A percentile compares a stretch with the other conserved stretches of the same genome.
These are phyloP conservation scores for Coleophoma cylindrospora DNA, from an alignment of 2,329 filamentous ascomycete species.

Conservation along the genomic window DNA sequence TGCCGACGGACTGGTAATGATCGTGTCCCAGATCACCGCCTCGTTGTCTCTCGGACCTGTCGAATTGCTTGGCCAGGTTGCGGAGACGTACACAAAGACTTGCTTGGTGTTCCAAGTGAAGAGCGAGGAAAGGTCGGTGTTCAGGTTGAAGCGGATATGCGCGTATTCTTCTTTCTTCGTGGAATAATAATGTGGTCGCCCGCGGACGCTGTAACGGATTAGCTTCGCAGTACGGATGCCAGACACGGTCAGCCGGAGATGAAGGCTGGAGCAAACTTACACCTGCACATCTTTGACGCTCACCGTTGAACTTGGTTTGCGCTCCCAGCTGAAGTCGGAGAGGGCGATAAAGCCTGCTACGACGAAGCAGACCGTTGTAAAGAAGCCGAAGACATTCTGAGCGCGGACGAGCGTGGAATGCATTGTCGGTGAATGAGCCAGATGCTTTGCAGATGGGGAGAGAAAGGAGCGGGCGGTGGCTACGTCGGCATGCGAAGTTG, in stretches of 20 bases:
- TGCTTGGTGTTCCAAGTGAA: slow-evolving; percentile 99
- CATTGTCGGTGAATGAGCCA: slow-evolving; percentile 46
- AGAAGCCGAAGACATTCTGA: slow-evolving; percentile 96
- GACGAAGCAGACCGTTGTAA: slow-evolving; percentile 86
- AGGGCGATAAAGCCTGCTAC: slow-evolving; percentile 76
- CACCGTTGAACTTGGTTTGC: slow-evolving; percentile 61
- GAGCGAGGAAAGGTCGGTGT: slow-evolving; percentile 83
- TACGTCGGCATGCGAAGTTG: too few relatives aligned
- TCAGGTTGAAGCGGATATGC: slow-evolving; percentile 86
- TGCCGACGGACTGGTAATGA: slow-evolving; percentile 73
- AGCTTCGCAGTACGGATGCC: not conserved
- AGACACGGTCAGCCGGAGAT: not conserved
- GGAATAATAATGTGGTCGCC: slow-evolving; percentile 93
- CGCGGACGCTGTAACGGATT: slow-evolving; percentile 60
- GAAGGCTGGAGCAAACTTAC: slow-evolving; percentile 41
- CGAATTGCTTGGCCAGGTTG: slow-evolving; percentile 52
- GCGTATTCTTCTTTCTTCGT: slow-evolving; percentile 93
- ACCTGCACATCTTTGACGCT: slow-evolving; percentile 77
- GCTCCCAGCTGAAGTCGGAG: slow-evolving; percentile 67
- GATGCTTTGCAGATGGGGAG: not conserved
- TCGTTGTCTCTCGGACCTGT: slow-evolving; percentile 44
- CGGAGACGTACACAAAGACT: slow-evolving; percentile 92
- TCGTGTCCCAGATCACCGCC: slow-evolving; percentile 92
- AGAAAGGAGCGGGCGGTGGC: not conserved
- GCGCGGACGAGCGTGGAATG: slow-evolving; percentile 79